These are phyloP conservation scores for Clavispora fructus DNA, from an alignment of 805 yeast genomes.

Conservation along the genomic window DNA sequence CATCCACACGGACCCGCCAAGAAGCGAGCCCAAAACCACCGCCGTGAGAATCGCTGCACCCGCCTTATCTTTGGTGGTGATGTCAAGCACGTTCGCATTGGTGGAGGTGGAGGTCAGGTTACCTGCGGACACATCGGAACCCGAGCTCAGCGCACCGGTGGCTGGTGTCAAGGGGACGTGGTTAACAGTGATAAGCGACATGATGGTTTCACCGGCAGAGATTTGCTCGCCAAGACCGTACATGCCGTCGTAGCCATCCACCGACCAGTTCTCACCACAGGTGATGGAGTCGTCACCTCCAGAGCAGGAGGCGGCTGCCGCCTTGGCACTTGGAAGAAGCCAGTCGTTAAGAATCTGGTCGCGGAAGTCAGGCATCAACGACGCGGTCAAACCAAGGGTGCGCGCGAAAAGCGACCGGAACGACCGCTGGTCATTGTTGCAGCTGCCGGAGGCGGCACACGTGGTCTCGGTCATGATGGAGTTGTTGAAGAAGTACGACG, in stretches of 20 bases:
- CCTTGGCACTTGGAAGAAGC: slow-evolving; percentile 47
- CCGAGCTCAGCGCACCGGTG: slow-evolving; percentile 13
- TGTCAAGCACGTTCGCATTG: slow-evolving; percentile 39
- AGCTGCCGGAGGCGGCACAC: slow-evolving; percentile 47
- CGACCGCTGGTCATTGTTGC: slow-evolving; percentile 74
- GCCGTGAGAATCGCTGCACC: slow-evolving; percentile 92
- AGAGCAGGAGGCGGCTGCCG: slow-evolving; percentile 64
- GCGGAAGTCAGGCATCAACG: slow-evolving; percentile 45
- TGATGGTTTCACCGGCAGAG: slow-evolving; percentile 61
- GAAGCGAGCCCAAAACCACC: slow-evolving; percentile 51
- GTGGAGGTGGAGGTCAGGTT: slow-evolving; percentile 16
- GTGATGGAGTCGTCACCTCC: slow-evolving; percentile 86
- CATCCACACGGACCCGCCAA: slow-evolving; percentile 81
- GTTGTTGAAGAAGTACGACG: slow-evolving; percentile 33
- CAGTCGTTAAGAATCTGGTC: slow-evolving; percentile 28
- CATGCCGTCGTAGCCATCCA: slow-evolving; percentile 53
- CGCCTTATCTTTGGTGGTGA: slow-evolving; percentile 52
- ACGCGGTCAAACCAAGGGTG: slow-evolving; percentile 53
- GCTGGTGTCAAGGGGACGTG: slow-evolving; percentile 23
- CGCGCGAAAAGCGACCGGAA: slow-evolving; percentile 69
- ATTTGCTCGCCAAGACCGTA: slow-evolving; percentile 81
- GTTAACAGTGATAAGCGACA: slow-evolving; percentile 10
- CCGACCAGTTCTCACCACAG: slow-evolving; percentile 68
- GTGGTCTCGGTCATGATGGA: slow-evolving; percentile 56
- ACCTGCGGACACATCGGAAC: slow-evolving; percentile 27